phyloP scores from a whole-genome alignment of 164 flowering plant genomes.

The Annona squamosa region DNA sequence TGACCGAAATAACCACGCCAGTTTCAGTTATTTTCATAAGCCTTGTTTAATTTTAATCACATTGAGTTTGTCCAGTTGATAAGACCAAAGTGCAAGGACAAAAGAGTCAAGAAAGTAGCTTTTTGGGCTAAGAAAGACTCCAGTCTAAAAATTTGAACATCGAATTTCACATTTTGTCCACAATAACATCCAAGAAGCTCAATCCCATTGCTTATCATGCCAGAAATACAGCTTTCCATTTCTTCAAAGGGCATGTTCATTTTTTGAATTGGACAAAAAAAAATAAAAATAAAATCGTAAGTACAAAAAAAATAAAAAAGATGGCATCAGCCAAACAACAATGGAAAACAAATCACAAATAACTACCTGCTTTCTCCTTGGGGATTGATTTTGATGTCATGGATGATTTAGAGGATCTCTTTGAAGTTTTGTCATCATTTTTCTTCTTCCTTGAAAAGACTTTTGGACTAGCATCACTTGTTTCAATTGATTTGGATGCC shows the following conservation, averaged over 20 bases:
- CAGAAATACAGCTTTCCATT: background rate
- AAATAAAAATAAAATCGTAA: too few species aligned
- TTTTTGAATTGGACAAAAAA: too few species aligned
- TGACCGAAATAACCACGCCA: background rate
- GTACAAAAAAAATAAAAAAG: background rate
- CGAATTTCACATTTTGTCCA: background rate
- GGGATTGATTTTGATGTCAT: constrained; percentile 36
- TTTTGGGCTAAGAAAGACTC: background rate
- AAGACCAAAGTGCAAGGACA: too few species aligned
- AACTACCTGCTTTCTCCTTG: constrained; percentile 48
- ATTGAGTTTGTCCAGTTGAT: too few species aligned
- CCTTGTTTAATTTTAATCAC: too few species aligned
- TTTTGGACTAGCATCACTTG: constrained; percentile 39
- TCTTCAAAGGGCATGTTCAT: too few species aligned
- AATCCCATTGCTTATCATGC: background rate
- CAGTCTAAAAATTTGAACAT: background rate
- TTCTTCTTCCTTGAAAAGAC: constrained; percentile 63
- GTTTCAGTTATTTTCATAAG: background rate
- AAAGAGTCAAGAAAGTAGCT: background rate
- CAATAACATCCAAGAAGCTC: background rate
- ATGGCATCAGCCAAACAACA: background rate
- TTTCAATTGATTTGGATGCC: constrained; percentile 34
- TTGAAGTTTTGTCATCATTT: constrained; percentile 22
- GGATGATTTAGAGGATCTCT: constrained; percentile 38
- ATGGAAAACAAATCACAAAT: background rate